Evolutionary conservation across 345 rosid species (phyloP).

Genomic region (Citrus glauca): DNA sequence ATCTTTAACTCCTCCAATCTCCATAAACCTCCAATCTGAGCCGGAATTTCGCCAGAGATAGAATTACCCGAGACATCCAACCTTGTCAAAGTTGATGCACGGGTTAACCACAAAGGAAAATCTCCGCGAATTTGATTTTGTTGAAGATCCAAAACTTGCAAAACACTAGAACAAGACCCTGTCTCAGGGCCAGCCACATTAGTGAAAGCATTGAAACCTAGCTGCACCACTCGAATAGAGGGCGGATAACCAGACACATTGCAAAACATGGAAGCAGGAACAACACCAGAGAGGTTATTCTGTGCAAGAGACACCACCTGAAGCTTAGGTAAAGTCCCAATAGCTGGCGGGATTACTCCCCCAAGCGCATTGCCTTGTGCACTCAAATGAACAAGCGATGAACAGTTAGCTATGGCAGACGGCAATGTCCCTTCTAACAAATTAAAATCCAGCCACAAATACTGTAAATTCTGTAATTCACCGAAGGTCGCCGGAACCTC

Average conservation of each 20-base stretch:
- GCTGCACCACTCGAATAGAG: constrained; percentile 55
- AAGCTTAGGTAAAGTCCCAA: constrained; percentile 62
- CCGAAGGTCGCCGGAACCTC: constrained; percentile 73
- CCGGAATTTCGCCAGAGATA: constrained; percentile 63
- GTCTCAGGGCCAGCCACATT: constrained; percentile 42
- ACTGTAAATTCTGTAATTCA: constrained; percentile 53
- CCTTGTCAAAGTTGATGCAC: constrained; percentile 32
- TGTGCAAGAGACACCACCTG: constrained; percentile 58
- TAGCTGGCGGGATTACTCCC: constrained; percentile 72
- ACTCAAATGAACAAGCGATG: constrained; percentile 75
- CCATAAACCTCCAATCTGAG: constrained; percentile 50
- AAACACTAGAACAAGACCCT: constrained; percentile 41
- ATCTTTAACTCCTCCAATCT: constrained; percentile 56
- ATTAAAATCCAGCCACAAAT: constrained; percentile 76
- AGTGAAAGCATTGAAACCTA: constrained; percentile 59
- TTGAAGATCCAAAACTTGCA: constrained; percentile 64
- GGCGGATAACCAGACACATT: constrained; percentile 43
- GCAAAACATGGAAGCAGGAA: constrained; percentile 67
- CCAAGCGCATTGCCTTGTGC: constrained; percentile 62
- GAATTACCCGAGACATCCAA: constrained; percentile 72
- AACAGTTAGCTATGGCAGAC: constrained; percentile 73
- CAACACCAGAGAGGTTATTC: constrained; percentile 64
- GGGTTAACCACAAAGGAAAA: constrained; percentile 68
- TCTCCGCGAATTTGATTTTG: constrained; percentile 47
- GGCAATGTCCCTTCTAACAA: constrained; percentile 71